Evolutionary conservation across 495 filamentous ascomycete genomes (phyloP), one percentile per base, ranked within the genome.

Genomic region (Daldinia decipiens): DNA sequence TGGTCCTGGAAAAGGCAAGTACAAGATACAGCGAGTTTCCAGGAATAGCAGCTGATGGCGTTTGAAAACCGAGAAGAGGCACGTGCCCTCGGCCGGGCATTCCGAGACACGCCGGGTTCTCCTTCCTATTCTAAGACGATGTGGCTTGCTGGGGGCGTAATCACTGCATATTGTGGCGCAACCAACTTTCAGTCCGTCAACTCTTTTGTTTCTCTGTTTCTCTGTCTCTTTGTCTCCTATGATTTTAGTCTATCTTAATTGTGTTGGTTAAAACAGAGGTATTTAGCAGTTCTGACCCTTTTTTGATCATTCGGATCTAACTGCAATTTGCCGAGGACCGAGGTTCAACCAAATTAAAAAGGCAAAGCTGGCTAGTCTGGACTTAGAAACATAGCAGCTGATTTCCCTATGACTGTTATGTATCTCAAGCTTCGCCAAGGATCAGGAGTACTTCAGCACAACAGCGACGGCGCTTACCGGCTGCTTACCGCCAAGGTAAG

Each of bases 101-200:
- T 9, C 58, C 65, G 65, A 62, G 8, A 62, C 24, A 21, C 3
- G 26, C n/a, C n/a, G 9, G 19, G 8, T 56, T 38, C 21, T 27
- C 47, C 57, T 63, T 59, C 55, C 67, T 61, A 40, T 59, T 63
- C 17, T 51, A 26, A 52, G 55, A 58, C 17, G 7, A 12, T 65
- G 67, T 70, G 67, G 67, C 67, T 70, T 65, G 60, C 15, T 31
- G 15, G 47, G 43, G 27, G 54, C 54, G 38, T 38, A 38, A 54
- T 21, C 29, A 19, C 36, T 65, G 68, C 39, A 65, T 19, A 55
- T 47, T 57, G 68, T 71, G 62, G 68, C 68, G 57, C 38, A 69
- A 59, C 34, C 15, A 51, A 12, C 8, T 50, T 24, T 26, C 5
- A 7, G 24, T 39, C 53, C 1, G 5, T 32, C 13, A 1, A 4